Conservation (phyloP, 176 grass and related monocot genomes). For the Oryza rufipogon region DNA sequence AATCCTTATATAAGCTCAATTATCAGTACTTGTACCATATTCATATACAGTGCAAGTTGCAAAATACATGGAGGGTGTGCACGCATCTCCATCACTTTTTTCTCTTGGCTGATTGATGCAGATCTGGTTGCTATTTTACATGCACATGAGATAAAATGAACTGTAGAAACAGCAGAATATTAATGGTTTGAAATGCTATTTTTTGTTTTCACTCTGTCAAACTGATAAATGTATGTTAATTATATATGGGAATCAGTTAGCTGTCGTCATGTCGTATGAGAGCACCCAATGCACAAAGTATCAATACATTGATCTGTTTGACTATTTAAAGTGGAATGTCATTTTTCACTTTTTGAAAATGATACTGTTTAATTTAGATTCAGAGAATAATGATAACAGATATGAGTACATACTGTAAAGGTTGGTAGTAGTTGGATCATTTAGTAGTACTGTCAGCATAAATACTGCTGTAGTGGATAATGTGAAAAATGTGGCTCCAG, state of each 20-base stretch:
- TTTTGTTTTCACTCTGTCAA: background rate
- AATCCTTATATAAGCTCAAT: constrained; percentile 8
- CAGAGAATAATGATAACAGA: background rate
- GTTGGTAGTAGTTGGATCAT: constrained; percentile 18
- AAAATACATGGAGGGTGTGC: background rate
- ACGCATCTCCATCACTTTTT: background rate
- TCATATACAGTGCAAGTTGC: background rate
- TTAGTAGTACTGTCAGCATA: background rate
- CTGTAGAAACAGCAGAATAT: background rate
- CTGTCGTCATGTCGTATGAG: background rate
- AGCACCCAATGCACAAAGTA: background rate
- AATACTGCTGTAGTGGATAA: constrained; percentile 1
- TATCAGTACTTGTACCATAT: background rate
- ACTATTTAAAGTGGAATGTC: background rate
- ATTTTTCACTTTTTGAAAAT: constrained; percentile 17
- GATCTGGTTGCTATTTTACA: constrained; percentile 7
- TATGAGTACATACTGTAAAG: background rate
- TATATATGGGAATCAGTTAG: background rate
- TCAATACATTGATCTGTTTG: background rate
- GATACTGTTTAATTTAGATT: background rate
- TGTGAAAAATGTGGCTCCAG: background rate
- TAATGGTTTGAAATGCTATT: background rate
- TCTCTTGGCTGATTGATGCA: background rate
- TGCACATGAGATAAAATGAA: constrained; percentile 14
- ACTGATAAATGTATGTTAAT: constrained; percentile 20